These are phyloP conservation scores for Blepharisma undulans DNA, from an alignment of 169 alveolate genomes.

Conservation along the genomic window DNA sequence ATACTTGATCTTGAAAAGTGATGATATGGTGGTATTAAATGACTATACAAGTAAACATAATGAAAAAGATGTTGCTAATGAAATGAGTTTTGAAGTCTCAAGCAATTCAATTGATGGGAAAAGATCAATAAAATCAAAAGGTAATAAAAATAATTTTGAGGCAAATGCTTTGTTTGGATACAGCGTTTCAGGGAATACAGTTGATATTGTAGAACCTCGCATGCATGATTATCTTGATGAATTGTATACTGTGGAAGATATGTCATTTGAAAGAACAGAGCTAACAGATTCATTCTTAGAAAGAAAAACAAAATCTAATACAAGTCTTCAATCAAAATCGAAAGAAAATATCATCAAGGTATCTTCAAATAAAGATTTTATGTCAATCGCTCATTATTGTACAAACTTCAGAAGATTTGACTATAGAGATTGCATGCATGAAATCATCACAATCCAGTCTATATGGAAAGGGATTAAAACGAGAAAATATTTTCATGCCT, in stretches of 20 bases:
- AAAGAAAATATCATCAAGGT: neutral
- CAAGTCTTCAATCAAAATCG: too few species aligned
- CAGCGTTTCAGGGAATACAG: neutral
- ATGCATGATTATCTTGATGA: neutral
- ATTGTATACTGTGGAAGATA: neutral
- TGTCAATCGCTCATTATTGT: neutral
- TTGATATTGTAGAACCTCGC: neutral
- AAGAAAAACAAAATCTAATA: neutral
- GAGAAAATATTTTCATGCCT: constrained; percentile 6
- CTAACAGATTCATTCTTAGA: neutral
- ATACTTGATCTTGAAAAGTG: neutral
- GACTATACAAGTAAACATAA: neutral
- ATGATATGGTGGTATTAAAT: neutral
- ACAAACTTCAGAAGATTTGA: neutral
- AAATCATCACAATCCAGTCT: constrained; percentile 5
- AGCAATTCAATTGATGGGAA: neutral
- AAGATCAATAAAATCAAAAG: neutral
- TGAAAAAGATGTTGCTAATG: neutral
- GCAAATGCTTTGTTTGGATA: neutral
- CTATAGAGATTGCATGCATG: neutral
- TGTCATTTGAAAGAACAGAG: neutral
- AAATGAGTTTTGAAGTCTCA: neutral
- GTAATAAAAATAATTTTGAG: neutral
- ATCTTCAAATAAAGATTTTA: neutral
- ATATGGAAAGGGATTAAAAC: constrained; percentile 10